Conservation (phyloP, 805 yeast genomes). For the Saturnispora sanitii region DNA sequence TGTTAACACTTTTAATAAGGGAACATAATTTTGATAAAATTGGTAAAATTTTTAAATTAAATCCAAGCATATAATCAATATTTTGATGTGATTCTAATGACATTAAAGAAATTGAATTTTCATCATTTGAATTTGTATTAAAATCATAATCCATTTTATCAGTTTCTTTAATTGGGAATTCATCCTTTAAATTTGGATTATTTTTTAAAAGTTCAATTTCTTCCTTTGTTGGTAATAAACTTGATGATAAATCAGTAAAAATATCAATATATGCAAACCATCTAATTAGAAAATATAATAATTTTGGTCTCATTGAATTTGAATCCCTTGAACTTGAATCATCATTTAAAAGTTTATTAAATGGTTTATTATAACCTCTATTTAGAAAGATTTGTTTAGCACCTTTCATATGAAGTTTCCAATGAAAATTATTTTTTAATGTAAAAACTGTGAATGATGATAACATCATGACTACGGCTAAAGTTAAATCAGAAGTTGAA, state of each 20-base stretch:
- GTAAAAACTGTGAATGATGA: constrained; percentile 46
- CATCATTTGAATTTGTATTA: too few species aligned
- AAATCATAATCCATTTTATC: constrained; percentile 24
- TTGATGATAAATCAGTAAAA: constrained; percentile 51
- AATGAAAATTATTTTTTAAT: constrained; percentile 34
- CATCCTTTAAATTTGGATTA: background rate
- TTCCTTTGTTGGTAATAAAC: constrained; percentile 26
- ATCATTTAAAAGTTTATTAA: constrained; percentile 19
- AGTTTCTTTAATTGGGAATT: background rate
- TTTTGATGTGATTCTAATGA: constrained; percentile 28
- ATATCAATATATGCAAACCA: constrained; percentile 66
- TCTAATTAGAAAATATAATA: constrained; percentile 47
- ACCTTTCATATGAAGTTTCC: constrained; percentile 59
- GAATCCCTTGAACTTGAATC: constrained; percentile 6
- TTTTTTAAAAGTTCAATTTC: constrained; percentile 16
- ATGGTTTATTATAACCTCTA: constrained; percentile 34
- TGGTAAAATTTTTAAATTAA: constrained; percentile 54
- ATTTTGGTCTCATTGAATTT: constrained; percentile 24
- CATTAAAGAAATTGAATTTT: constrained; percentile 10
- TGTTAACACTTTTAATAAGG: constrained; percentile 28
- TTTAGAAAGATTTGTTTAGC: constrained; percentile 56
- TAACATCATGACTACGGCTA: constrained; percentile 51
- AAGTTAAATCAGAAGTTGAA: constrained; percentile 55
- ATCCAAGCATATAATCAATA: constrained; percentile 56
- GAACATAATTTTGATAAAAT: constrained; percentile 41